Percentiles rank a stretch among this genome's conserved stretches.
Evolutionary conservation across 1,284 basidiomycete genomes (phyloP).

Genomic region (Baeospora myosura): DNA sequence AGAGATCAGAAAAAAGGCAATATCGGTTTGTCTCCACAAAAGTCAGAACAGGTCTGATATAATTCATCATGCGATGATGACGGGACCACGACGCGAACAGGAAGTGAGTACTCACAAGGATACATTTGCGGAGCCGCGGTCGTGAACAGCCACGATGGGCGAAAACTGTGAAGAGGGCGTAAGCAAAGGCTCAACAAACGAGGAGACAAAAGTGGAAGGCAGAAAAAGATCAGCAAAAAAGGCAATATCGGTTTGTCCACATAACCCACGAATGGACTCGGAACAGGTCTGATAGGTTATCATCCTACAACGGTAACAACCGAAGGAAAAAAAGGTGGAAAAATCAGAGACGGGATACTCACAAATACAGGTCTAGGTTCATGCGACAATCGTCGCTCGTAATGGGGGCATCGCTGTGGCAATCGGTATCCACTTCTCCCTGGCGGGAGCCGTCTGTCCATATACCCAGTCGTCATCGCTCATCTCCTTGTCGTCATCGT

Average conservation of each 20-base stretch:
- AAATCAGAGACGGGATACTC: no score
- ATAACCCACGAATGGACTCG: constrained; percentile 30
- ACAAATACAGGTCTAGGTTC: constrained; percentile 8
- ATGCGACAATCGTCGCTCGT: constrained; percentile 21
- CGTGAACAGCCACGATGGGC: not conserved
- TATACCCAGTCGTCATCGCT: constrained; percentile 53
- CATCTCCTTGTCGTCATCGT: constrained; percentile 25
- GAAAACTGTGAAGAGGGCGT: constrained; percentile 7
- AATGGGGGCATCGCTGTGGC: constrained; percentile 56
- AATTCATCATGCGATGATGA: constrained; percentile 20
- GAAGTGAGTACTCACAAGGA: constrained; percentile 5
- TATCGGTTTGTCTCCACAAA: constrained; percentile 29
- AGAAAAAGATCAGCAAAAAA: constrained; percentile 19
- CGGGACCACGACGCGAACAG: not conserved
- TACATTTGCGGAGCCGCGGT: no score
- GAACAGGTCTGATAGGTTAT: constrained; percentile 52
- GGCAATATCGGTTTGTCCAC: constrained; percentile 32
- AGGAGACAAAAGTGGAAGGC: no score
- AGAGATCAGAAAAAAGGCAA: constrained; percentile 48
- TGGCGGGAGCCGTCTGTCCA: constrained; percentile 44
- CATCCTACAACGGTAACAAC: constrained; percentile 31
- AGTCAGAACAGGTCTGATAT: constrained; percentile 38
- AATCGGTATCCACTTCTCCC: constrained; percentile 41
- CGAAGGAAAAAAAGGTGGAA: no score
- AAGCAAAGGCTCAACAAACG: constrained; percentile 6